Percentiles rank a stretch among this genome's conserved stretches.
phyloP scores from a whole-genome alignment of 257 asterid genomes.

The Solanum microdontum region DNA sequence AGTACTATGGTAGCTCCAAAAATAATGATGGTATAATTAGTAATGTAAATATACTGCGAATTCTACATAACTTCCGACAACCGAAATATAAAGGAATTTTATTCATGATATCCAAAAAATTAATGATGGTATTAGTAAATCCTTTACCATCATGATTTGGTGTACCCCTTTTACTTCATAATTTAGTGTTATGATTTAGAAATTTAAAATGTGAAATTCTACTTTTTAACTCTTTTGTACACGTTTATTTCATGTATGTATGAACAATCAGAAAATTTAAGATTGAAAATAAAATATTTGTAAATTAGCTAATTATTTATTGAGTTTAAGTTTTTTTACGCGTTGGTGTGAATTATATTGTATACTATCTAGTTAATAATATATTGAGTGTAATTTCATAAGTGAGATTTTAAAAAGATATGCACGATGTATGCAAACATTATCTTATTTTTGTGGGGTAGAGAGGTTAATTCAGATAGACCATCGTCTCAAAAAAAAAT shows the following conservation, averaged over 20 bases:
- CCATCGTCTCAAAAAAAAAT: background rate
- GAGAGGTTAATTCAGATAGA: background rate
- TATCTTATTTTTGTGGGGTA: background rate
- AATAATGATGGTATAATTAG: background rate
- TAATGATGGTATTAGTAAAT: background rate
- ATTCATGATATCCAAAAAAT: background rate
- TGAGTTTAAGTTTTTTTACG: too few species aligned
- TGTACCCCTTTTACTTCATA: background rate
- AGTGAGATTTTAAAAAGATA: background rate
- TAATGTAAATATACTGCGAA: background rate
- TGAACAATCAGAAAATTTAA: background rate
- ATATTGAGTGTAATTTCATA: background rate
- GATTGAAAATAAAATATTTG: background rate
- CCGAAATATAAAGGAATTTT: background rate
- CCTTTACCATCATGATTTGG: background rate
- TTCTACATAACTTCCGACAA: background rate
- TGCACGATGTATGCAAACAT: rapidly evolving
- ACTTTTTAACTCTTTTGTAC: background rate
- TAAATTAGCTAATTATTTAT: background rate
- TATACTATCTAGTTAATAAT: background rate
- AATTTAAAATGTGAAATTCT: background rate
- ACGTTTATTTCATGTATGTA: background rate
- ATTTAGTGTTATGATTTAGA: too few species aligned
- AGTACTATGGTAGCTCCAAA: background rate
- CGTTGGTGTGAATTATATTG: background rate